Base-by-base conservation (phyloP, 2,329 filamentous ascomycete species). In the Fusarium coffeatum region DNA sequence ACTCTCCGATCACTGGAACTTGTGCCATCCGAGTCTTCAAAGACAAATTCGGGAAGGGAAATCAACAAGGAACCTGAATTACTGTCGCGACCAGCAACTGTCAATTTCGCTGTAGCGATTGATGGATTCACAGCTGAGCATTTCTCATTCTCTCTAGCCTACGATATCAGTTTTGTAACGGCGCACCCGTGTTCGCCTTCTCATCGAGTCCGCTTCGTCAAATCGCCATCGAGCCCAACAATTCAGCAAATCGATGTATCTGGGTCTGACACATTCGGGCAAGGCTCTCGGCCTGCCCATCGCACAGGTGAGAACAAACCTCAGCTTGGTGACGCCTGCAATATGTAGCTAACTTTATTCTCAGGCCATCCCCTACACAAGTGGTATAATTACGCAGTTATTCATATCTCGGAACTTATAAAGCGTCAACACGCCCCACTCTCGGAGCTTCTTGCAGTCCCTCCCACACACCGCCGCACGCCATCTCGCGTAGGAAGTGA, bases 91-190 rank as follows among this genome's bases (percentile, higher is more conserved):
- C 80, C 80, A 6, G 79, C 80, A 40, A 77, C 72, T 30, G 59
- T 81, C 50, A 77, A 72, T 43, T 82, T 82, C 49, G 72, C 66
- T 4, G 79, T 82, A 8, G 76, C 76, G 3, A 72, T 81, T 43
- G 79, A 80, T 47, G 82, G 83, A 30, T 78, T 81, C 4, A 74
- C 78, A 4, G 79, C 81, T 2, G 79, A 82, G 46, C 79, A 84
- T 58, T 71, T 83, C 55, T 81, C 80, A 3, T 82, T 85, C 54
- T 73, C 82, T 2, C 77, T 92, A 12, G 78, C 79, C 8, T 86
- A 88, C 68, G 89, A 91, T 61, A 83, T 90, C 23, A 86, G 86
- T 71, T 91, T 91, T 74, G 87, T 90, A 20, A 90, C 89, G 1
- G 88, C 88, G 1, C 88, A 90, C 69, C 89, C 89, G 0, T 92